Evolutionary conservation across 768 basidiomycete species (phyloP).

Genomic region (Pleurotus pulmonarius): DNA sequence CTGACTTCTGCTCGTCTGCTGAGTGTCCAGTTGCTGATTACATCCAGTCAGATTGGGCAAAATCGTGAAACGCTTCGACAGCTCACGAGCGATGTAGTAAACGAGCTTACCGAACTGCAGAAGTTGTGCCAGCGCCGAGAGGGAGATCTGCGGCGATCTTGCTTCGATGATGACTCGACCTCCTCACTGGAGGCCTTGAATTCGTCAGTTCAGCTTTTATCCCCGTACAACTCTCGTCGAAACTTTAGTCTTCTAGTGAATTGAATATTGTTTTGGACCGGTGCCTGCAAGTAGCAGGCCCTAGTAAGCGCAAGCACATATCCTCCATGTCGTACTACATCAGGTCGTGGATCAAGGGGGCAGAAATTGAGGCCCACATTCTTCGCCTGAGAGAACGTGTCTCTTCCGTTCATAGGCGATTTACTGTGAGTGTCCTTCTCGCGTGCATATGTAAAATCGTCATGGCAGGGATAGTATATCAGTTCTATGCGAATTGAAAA

Average conservation of each 20-base stretch:
- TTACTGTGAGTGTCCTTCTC: neutral
- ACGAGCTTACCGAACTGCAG: neutral
- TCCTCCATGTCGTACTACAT: neutral
- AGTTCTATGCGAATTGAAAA: conserved; percentile 2
- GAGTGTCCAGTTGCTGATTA: neutral
- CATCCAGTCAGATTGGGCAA: neutral
- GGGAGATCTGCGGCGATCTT: neutral
- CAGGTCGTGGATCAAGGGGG: neutral
- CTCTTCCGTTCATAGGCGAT: neutral
- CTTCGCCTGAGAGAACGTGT: neutral
- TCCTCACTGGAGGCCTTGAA: neutral
- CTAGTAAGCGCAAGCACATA: neutral
- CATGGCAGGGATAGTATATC: neutral
- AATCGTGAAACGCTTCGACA: neutral
- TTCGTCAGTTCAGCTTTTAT: too few species aligned
- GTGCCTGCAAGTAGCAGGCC: neutral
- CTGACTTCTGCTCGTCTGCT: neutral
- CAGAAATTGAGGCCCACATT: neutral
- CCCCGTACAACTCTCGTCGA: too few species aligned
- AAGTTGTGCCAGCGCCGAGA: neutral
- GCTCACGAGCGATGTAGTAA: neutral
- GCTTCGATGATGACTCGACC: neutral
- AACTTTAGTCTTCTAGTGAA: too few species aligned
- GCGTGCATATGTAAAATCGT: too few species aligned
- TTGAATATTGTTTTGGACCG: too few species aligned